Percentiles rank a stretch among this genome's conserved stretches.
Conservation (phyloP, 306 rosid species). For the Lathyrus aphaca region DNA sequence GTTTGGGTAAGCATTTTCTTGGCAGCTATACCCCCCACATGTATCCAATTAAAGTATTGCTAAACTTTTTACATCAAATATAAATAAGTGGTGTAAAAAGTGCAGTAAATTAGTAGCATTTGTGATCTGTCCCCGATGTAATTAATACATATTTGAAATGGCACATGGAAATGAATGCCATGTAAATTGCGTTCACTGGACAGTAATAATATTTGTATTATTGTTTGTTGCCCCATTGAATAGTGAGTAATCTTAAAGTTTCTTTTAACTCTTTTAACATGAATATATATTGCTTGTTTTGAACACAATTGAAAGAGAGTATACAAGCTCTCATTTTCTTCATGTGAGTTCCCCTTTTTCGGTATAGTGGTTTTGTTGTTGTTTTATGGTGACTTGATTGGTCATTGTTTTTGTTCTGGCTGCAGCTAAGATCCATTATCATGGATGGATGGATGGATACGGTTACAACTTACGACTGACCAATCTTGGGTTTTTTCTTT, state of each 20-base stretch:
- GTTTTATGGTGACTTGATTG: not conserved
- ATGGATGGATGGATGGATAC: conserved; percentile 8
- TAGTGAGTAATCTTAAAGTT: not conserved
- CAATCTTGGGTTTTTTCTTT: not conserved
- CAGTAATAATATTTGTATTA: no score
- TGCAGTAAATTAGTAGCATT: not conserved
- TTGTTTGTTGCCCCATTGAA: no score
- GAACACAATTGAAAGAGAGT: not conserved
- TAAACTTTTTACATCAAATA: no score
- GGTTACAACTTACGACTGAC: not conserved
- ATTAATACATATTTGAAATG: not conserved
- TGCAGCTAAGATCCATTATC: not conserved
- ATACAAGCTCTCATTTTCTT: not conserved
- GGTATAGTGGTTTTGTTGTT: not conserved
- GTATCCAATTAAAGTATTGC: not conserved
- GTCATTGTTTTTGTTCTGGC: conserved; percentile 6
- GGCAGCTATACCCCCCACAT: not conserved
- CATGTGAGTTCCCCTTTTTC: not conserved
- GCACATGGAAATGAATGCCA: conserved; percentile 15
- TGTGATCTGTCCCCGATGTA: not conserved
- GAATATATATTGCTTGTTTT: not conserved
- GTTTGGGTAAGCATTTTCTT: not conserved
- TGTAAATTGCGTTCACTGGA: no score
- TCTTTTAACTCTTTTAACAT: not conserved
- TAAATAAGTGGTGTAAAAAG: not conserved